Base-by-base conservation (phyloP, 768 basidiomycete species). In the Russula dissimulans region DNA sequence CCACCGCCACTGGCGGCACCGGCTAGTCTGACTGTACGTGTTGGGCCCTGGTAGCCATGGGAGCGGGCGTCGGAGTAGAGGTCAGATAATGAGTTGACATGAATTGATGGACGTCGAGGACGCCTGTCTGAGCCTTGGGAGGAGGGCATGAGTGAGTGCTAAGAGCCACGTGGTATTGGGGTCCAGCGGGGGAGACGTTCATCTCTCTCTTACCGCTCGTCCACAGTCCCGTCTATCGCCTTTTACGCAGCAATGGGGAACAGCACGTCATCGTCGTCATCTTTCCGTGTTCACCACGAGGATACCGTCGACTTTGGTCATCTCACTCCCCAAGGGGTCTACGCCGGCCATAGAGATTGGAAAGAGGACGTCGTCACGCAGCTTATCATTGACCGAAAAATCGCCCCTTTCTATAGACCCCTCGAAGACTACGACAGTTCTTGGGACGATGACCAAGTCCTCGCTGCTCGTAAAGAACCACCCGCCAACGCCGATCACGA, bases 341-440 rank as follows among this genome's bases (percentile, higher is more conserved):
- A 95, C 76, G 85, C 89, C 18, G 89, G 86, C 26, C 75, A 81
- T 48, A 80, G 81, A 69, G 95, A 97, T 74, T 97, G 93, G 87
- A 93, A 92, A 70, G 89, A 94, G 66, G 72, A 82, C 56, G 75
- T 90, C 61, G 94, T 95, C 64, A 85, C 88, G 62, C 86, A 90
- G 73, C 81, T 95, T 69, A 93, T 99, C 71, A 76, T 86, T 68
- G 86, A 90, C 66, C 85, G 91, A 71, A 86, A 81, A 68, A 82
- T 99, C 44, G 93, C 95, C 0, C 97, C 97, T 1, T 98, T 97
- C 75, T 98, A 97, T 72, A 83, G 93, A 39, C 95, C 97, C 12
- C 78, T 99, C 46, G 93, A 97, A 70, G 95, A 98, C 65, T 97
- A 89, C 70, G 85, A 88, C 36, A 86, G 89, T 14, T 80, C 81